Base-by-base conservation (phyloP, 352 stramenopile genomes). In the Phytophthora foliorum region DNA sequence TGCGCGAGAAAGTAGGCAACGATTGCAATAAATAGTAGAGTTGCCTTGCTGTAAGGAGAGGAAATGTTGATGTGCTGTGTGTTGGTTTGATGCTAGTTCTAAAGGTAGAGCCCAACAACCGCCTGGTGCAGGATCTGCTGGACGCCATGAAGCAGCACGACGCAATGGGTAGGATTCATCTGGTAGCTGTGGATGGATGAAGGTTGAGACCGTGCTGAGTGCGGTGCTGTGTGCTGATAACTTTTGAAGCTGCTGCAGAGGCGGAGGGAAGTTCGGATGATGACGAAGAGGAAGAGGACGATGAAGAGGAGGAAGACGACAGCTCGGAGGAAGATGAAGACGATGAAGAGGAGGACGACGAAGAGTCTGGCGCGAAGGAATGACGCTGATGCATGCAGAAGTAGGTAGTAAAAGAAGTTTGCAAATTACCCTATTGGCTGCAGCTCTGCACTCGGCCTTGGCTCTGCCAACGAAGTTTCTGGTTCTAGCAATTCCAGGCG, bases 41-140 rank as follows among this genome's bases (percentile, higher is more conserved):
- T 17, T 41, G 21, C 6, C 22, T n/a, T 51, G 25, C 25, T 2
- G 8, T 51, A 25, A 32, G 4, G 4, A 16, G 22, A 17, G 13
- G 21, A 32, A 9, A 51, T 55, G 13, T 9, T 63, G 44, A 52
- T 17, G 57, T 42, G 29, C 21, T 61, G 34, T 38, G 21, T 41
- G 29, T 39, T 49, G n/a, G 11, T 31, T 39, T 61, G 41, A 17
- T 11, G 63, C 14, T 19, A 93, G 86, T 93, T 59, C 42, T 93
- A 46, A 60, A 74, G 14, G 42, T 74, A 11, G 86, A 93, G 62
- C 84, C 84, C n/a, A 51, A 79, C 6, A 92, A 93, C 52, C 51
- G 69, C 6, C 78, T 94, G 16, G 86, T 94, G 34, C 71, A 78
- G 41, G 86, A 94, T 61, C 59, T 94, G 8, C 27, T 94, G 24